Evolutionary conservation across 352 stramenopile genomes (phyloP), one percentile per base, ranked within the genome.

Genomic region (Phytophthora melonis): DNA sequence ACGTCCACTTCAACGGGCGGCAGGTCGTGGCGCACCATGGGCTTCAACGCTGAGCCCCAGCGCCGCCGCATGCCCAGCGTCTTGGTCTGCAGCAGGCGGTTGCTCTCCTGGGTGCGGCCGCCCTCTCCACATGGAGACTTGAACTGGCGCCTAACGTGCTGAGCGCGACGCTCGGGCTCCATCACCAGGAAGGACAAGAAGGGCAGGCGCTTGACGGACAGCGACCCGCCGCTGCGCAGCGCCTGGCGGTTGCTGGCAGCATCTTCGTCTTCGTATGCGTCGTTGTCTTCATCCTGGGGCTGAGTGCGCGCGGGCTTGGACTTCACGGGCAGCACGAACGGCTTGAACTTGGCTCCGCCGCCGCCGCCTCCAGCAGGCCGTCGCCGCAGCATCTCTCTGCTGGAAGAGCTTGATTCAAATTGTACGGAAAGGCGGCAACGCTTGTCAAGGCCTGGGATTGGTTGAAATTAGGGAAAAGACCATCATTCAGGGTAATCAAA

Each of bases 151-250:
- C 79, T 82, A 19, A 97, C 67, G 14, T 79, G 81, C 60, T 90
- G 77, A 21, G 84, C 80, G 19, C 82, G 78, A 23, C 84, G 78
- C 54, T 90, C 83, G 3, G 82, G 64, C 49, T 90, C 82, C 43
- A 91, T 81, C 30, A 89, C 84, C 50, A 97, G 68, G 69, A 97
- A 95, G 18, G 89, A 95, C 45, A 97, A 67, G 65, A 97, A 90
- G 18, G 89, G 90, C 54, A 97, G 80, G 6, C 84, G 80, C 76
- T 95, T 95, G 75, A 96, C 83, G 11, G 75, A 64, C 61, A 91
- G 60, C 39, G 84, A 90, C 16, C 68, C 67, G 19, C 88, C 87
- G 23, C 72, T 83, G 56, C 82, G 78, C 39, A 93, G 61, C 14
- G 84, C 76, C 45, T 84, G 77, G 21, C 83, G 86, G 52, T 92